These are phyloP conservation scores for Fagus sylvatica DNA, from an alignment of 306 rosid species.

Conservation along the genomic window DNA sequence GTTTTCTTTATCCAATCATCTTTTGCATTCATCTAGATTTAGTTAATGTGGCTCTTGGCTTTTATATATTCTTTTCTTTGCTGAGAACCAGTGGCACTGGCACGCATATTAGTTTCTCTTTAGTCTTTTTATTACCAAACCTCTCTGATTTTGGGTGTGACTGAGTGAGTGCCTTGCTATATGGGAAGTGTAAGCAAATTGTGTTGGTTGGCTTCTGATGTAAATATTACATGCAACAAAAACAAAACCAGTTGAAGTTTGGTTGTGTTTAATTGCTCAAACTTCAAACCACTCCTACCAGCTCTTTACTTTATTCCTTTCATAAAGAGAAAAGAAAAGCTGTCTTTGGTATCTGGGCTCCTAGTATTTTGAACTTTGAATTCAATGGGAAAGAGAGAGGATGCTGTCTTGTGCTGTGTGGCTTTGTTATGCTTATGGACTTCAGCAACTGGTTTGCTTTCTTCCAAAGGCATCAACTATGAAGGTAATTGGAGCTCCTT, in stretches of 20 bases:
- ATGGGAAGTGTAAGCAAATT: constrained; percentile 23
- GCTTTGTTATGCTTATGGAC: constrained; percentile 49
- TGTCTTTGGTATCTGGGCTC: constrained; percentile 29
- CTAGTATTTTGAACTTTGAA: constrained; percentile 16
- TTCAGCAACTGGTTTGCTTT: constrained; percentile 53
- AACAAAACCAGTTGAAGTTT: constrained; percentile 40
- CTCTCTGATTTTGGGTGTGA: constrained; percentile 38
- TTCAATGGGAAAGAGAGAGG: constrained; percentile 52
- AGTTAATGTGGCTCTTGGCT: constrained; percentile 37
- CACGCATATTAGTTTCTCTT: constrained; percentile 51
- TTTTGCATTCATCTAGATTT: constrained; percentile 52
- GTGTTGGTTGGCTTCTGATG: constrained; percentile 34
- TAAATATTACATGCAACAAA: constrained; percentile 41
- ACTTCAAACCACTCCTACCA: constrained; percentile 41
- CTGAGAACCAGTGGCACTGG: constrained; percentile 48
- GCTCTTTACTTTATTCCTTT: constrained; percentile 32
- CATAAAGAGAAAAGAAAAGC: constrained; percentile 13
- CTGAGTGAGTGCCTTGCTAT: constrained; percentile 56
- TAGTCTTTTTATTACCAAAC: constrained; percentile 36
- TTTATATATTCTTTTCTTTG: constrained; percentile 57
- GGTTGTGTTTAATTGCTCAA: constrained; percentile 43
- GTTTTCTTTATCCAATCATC: constrained; percentile 47
- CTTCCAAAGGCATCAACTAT: constrained; percentile 80
- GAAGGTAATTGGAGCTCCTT: constrained; percentile 65
- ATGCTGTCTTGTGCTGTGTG: constrained; percentile 33